Evolutionary conservation across 495 filamentous ascomycete species (phyloP).

Genomic region (Xylaria venustula): DNA sequence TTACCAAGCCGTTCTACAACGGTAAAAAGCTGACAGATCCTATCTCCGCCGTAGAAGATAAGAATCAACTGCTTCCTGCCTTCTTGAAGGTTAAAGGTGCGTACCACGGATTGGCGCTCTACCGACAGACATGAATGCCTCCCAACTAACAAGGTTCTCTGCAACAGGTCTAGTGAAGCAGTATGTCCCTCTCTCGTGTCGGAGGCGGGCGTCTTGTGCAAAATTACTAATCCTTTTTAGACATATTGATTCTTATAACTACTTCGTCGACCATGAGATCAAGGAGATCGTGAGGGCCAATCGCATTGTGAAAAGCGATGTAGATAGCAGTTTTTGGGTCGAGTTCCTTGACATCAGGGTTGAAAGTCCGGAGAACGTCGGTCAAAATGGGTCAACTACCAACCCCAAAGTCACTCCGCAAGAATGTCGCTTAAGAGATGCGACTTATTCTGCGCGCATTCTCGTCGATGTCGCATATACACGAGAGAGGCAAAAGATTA

Average conservation of each 20-base stretch:
- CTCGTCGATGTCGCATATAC: constrained; percentile 85
- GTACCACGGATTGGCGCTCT: constrained; percentile 16
- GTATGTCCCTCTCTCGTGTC: constrained; percentile 20
- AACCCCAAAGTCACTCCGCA: constrained; percentile 76
- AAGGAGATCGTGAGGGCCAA: constrained; percentile 95
- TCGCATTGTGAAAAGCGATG: constrained; percentile 79
- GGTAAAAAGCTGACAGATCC: constrained; percentile 90
- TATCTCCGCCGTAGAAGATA: constrained; percentile 87
- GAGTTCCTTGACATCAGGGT: constrained; percentile 89
- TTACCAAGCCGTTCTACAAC: constrained; percentile 93
- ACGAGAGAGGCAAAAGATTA: constrained; percentile 68
- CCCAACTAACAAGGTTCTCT: constrained; percentile 20
- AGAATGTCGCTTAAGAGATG: constrained; percentile 92
- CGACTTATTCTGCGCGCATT: constrained; percentile 92
- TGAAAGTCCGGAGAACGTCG: constrained; percentile 70
- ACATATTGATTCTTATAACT: constrained; percentile 98
- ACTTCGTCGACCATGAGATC: constrained; percentile 90
- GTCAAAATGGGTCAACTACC: constrained; percentile 60
- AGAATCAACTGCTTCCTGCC: constrained; percentile 93
- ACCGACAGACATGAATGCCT: neutral
- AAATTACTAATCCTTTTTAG: constrained; percentile 30
- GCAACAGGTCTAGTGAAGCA: constrained; percentile 74
- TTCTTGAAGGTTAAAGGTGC: constrained; percentile 92
- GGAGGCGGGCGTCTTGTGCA: neutral
- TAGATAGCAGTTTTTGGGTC: constrained; percentile 81